Base-by-base conservation (phyloP, 1,139 yeast genomes). In the Yamadazyma sp. region DNA sequence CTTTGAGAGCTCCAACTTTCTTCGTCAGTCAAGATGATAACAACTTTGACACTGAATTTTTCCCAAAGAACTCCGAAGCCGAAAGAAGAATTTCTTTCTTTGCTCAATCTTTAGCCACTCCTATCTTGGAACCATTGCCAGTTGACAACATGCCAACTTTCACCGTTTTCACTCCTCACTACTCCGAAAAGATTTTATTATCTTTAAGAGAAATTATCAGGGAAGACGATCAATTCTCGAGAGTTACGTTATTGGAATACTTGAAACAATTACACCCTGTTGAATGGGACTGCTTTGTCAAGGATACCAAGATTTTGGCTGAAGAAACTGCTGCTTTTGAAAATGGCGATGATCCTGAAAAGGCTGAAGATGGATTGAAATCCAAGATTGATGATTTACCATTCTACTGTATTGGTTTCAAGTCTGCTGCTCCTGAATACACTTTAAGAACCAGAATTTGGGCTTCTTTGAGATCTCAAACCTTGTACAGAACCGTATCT, bases 71-170 rank as follows among this genome's bases (percentile, higher is more conserved):
- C 66, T 88, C 97, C 35, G 98, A 92, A 68, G 98, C 98, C 47
- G 98, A 92, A 72, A 88, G 98, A 74, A 94, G 98, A 80, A 89
- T 92, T 54, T 87, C 97, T 41, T 92, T 92, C 84, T 92, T 92
- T 70, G 98, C 98, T 42, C 98, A 92, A 69, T 90, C 97, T 17
- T 76, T 92, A 67, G 95, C 98, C 38, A 92, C 97, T 44, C 98
- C 98, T 51, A 90, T 92, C 56, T 96, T 96, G 48, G 97, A 92
- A 69, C 97, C 98, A 44, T 76, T 92, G 57, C 98, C 98, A 28
- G 97, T 92, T 52, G 98, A 92, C 68, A 92, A 92, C 73, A 92
- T 92, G 98, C 98, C 98, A 46, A 92, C 97, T 10, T 92, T 92
- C 64, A 89, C 97, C 37, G 98, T 92, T 38, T 78, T 92, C 70